Evolutionary conservation across 495 filamentous ascomycete species (phyloP), one percentile per base, ranked within the genome.

Genomic region (Astrocystis sublimbata): DNA sequence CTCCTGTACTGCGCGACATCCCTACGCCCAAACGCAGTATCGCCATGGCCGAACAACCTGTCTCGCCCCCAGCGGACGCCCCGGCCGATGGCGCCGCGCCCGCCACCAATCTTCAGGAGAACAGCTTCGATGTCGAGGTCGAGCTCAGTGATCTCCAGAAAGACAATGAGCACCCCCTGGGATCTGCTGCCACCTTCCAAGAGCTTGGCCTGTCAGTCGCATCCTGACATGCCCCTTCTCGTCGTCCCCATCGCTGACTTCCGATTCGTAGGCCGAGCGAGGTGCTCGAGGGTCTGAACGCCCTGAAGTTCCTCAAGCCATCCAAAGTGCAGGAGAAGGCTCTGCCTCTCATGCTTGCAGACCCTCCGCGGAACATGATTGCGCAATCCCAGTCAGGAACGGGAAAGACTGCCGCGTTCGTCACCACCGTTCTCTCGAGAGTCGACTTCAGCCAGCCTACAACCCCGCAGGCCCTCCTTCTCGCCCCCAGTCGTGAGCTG

Each of bases 381-480:
- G 94, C 92, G 21, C 96, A 99, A 73, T 97, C 94, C 28, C 96
- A 99, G 76, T 98, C 96, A 4, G 96, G 96, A 62, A 99, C 96
- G 13, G 96, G 96, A 60, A 99, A 99, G 79, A 99, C 96, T 9
- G 96, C 94, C 31, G 96, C 96, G 31, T 99, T 98, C 74, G 87
- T 92, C 24, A 84, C 96, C 56, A 97, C 94, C 42, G 89, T 97
- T 55, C 83, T 99, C 19, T 87, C 88, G 56, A 90, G 94, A 50
- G 73, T 97, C 66, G 89, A 98, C 65, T 79, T 92, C 46, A 76
- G 68, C 19, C 80, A 84, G 45, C 78, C 86, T n/a, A 77, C 74
- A 15, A 77, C 80, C 28, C 93, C 94, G 7, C 94, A 99, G 77
- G 92, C 92, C 19, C 76, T 99, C 15, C 87, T 93, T 51, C 84